Conservation (phyloP, 2,329 filamentous ascomycete genomes). For the Botrytis pseudocinerea region DNA sequence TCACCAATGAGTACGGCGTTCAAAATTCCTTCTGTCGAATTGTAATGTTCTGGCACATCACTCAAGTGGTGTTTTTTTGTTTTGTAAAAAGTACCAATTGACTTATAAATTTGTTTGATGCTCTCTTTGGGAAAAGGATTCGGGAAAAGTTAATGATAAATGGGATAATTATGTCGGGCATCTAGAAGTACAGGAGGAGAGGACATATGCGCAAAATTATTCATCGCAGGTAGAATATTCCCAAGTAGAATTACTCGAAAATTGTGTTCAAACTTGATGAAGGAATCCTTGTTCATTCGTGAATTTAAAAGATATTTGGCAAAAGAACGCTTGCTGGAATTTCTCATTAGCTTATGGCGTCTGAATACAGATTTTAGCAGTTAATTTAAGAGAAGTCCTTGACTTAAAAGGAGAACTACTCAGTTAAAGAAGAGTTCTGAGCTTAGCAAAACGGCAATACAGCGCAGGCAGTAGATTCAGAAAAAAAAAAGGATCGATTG, state of each 20-base stretch:
- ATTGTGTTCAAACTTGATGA: background rate
- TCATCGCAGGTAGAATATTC: background rate
- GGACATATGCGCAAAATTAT: too few species aligned
- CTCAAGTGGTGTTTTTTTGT: background rate
- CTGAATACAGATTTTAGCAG: background rate
- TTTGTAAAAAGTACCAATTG: background rate
- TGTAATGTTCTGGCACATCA: background rate
- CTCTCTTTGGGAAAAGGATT: background rate
- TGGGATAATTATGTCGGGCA: background rate
- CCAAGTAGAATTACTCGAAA: background rate
- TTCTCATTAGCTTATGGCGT: background rate
- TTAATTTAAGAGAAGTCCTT: background rate
- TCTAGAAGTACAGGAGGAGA: background rate
- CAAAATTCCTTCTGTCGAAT: background rate
- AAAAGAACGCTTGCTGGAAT: background rate
- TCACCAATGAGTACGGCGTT: background rate
- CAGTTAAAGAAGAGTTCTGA: background rate
- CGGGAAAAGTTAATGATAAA: background rate
- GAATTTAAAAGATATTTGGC: background rate
- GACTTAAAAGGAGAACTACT: background rate
- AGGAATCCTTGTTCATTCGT: background rate
- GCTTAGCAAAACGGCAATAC: background rate
- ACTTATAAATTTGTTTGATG: background rate
- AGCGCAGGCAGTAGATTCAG: background rate
- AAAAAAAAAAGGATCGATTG: background rate